Conservation (phyloP, 106 monocot species). For the Platanthera zijinensis region DNA sequence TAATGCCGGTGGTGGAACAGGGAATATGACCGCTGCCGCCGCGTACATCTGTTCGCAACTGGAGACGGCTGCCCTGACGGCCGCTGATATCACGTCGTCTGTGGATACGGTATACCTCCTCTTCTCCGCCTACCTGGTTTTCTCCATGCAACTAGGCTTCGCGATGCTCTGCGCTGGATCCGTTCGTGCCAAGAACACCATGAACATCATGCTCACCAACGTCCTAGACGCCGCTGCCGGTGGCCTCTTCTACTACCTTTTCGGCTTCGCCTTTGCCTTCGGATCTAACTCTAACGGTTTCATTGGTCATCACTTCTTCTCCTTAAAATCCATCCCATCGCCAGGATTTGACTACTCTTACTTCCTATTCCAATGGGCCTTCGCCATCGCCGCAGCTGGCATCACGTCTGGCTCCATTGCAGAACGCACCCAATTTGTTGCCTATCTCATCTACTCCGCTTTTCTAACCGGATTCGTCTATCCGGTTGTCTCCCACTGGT, state of each 20-base stretch:
- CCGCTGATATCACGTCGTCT: conserved; percentile 20
- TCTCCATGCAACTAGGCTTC: conserved; percentile 94
- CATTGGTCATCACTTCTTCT: conserved; percentile 47
- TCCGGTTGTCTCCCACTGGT: conserved; percentile 24
- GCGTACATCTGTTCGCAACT: conserved; percentile 25
- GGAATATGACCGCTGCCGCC: conserved; percentile 21
- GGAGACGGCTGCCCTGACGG: not conserved
- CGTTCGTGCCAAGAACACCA: conserved; percentile 83
- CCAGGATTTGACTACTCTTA: conserved; percentile 40
- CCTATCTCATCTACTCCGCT: conserved; percentile 36
- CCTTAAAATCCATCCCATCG: conserved; percentile 22
- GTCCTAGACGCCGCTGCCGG: conserved; percentile 23
- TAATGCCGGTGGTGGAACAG: not conserved
- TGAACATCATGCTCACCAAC: conserved; percentile 47
- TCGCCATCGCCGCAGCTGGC: conserved; percentile 47
- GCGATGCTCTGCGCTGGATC: conserved; percentile 97
- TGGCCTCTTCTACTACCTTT: conserved; percentile 25
- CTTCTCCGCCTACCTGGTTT: conserved; percentile 91
- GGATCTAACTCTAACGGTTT: conserved; percentile 38
- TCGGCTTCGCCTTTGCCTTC: conserved; percentile 27
- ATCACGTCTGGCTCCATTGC: conserved; percentile 25
- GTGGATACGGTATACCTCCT: conserved; percentile 64
- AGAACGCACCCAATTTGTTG: conserved; percentile 34
- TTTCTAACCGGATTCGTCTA: conserved; percentile 40
- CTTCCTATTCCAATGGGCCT: conserved; percentile 69